phyloP scores from a whole-genome alignment of 805 yeast genomes.

The Wickerhamiella allomyrinae region DNA sequence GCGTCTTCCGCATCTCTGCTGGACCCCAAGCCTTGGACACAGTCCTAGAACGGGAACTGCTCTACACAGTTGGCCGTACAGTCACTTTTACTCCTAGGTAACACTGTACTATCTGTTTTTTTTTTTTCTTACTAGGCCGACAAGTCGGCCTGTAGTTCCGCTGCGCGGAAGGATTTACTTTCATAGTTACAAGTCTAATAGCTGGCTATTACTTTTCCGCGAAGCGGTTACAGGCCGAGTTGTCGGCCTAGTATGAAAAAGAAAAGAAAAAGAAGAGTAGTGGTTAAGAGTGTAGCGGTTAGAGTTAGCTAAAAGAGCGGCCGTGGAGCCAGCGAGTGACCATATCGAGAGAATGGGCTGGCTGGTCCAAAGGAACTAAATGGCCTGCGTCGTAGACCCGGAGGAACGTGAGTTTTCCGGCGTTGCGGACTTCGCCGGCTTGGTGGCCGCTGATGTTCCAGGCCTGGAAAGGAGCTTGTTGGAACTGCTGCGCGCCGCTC shows the following conservation, averaged over 20 bases:
- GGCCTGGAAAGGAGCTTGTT: constrained; percentile 24
- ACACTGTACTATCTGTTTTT: too few species aligned
- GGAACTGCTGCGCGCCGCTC: constrained; percentile 41
- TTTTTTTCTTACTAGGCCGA: too few species aligned
- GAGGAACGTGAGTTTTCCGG: constrained; percentile 58
- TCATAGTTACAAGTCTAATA: too few species aligned
- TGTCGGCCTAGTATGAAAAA: too few species aligned
- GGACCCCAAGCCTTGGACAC: constrained; percentile 31
- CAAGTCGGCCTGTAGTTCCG: too few species aligned
- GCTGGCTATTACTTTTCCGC: too few species aligned
- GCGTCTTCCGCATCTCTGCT: constrained; percentile 43
- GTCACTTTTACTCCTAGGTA: background rate
- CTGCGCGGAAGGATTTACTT: too few species aligned
- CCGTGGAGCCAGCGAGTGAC: constrained; percentile 62
- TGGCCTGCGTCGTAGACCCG: constrained; percentile 84
- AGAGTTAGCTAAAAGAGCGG: background rate
- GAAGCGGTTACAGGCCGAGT: too few species aligned
- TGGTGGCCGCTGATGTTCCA: constrained; percentile 30
- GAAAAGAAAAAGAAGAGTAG: too few species aligned
- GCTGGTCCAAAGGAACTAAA: constrained; percentile 88
- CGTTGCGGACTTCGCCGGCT: constrained; percentile 57
- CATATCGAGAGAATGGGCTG: constrained; percentile 65
- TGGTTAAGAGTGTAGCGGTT: too few species aligned
- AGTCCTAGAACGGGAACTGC: background rate
- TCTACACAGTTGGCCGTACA: background rate